Evolutionary conservation across 169 alveolate species (phyloP).

Genomic region (Plasmodium inui): DNA sequence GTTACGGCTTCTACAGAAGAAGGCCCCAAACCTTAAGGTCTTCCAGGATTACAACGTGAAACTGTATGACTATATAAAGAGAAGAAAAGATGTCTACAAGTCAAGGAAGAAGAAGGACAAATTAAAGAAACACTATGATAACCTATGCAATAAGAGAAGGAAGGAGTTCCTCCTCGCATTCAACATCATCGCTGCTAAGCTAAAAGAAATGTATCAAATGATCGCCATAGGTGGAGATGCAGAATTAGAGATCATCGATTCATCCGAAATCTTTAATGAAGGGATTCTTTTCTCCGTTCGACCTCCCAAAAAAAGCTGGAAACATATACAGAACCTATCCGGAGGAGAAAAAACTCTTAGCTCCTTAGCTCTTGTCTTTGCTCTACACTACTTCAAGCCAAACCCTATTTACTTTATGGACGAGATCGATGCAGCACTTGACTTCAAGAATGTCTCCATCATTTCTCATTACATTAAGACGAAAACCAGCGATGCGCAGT

Average conservation of each 20-base stretch:
- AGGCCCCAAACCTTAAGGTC: slow-evolving; percentile 77
- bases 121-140: slow-evolving; percentile 76
- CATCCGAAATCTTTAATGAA: slow-evolving; percentile 97
- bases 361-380: slow-evolving; percentile 97
- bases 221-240: slow-evolving; percentile 98
- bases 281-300: slow-evolving; percentile 98
- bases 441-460: slow-evolving; percentile 95
- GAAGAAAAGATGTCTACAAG: slow-evolving; percentile 76
- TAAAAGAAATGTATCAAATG: slow-evolving; percentile 92
- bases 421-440: slow-evolving; percentile 99
- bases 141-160: slow-evolving; percentile 80
- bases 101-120: slow-evolving; percentile 78
- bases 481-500: slow-evolving; percentile 96
- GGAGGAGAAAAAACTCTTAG: slow-evolving; percentile 99
- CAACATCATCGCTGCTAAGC: slow-evolving; percentile 86
- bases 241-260: slow-evolving; percentile 96
- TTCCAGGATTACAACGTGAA: slow-evolving; percentile 78
- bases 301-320: slow-evolving; percentile 98
- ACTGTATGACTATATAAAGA: slow-evolving; percentile 78
- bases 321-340: slow-evolving; percentile 94
- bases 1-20: slow-evolving; percentile 59
- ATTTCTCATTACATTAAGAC: slow-evolving; percentile 92
- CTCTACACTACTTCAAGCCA: slow-evolving; percentile 98
- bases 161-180: slow-evolving; percentile 88
- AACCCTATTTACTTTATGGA: slow-evolving; percentile 99